Evolutionary conservation across 768 basidiomycete species (phyloP).

Genomic region (Trametes gibbosa): DNA sequence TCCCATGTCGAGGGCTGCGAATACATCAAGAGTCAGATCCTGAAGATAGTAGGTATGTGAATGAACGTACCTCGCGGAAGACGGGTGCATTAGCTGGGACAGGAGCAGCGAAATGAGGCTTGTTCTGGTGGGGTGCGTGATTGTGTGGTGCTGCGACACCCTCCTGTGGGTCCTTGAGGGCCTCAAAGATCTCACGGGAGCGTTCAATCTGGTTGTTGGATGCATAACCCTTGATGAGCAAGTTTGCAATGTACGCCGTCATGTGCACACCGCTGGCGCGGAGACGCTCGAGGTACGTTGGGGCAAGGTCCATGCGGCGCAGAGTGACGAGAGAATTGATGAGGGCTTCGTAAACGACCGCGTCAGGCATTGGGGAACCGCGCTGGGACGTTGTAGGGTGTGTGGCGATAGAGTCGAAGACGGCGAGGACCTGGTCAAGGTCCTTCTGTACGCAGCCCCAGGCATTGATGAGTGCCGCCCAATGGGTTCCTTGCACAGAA

Average conservation of each 20-base stretch:
- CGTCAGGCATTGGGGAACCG: constrained; percentile 55
- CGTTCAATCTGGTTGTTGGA: constrained; percentile 65
- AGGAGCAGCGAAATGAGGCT: constrained; percentile 29
- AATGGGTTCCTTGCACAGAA: constrained; percentile 57
- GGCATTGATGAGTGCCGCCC: constrained; percentile 86
- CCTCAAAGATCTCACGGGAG: constrained; percentile 78
- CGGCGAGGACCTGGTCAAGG: constrained; percentile 66
- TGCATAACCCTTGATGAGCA: constrained; percentile 71
- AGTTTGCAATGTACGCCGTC: constrained; percentile 95
- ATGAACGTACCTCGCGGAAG: constrained; percentile 69
- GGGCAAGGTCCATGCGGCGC: constrained; percentile 75
- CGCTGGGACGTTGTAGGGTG: constrained; percentile 44
- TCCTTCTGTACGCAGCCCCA: constrained; percentile 81
- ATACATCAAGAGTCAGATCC: constrained; percentile 4
- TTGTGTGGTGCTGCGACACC: constrained; percentile 90
- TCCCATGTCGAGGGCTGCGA: constrained; percentile 89
- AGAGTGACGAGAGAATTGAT: constrained; percentile 82
- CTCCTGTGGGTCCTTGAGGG: constrained; percentile 71
- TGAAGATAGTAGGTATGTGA: neutral
- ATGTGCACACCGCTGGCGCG: constrained; percentile 64
- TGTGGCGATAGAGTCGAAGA: constrained; percentile 72
- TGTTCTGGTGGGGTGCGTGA: constrained; percentile 67
- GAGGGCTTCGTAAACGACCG: constrained; percentile 86
- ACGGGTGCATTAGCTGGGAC: constrained; percentile 56
- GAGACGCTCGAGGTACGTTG: constrained; percentile 63